These are phyloP conservation scores for Mychonastes homosphaera DNA, from an alignment of 139 green algal species.

Conservation along the genomic window DNA sequence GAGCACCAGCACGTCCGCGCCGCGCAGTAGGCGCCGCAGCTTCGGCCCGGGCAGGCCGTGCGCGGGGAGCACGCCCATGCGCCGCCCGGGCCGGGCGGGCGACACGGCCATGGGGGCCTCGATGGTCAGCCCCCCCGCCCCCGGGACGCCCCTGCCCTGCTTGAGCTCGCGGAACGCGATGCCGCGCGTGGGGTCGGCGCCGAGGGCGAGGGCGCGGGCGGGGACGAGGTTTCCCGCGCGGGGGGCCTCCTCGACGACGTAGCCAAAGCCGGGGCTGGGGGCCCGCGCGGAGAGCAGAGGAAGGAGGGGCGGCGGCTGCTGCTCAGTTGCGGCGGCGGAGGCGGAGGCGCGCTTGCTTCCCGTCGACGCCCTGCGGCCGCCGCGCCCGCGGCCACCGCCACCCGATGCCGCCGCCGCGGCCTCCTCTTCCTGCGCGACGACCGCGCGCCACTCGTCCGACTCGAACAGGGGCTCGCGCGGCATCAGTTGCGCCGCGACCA, in stretches of 20 bases:
- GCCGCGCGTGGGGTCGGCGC: not conserved
- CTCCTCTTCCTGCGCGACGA: too few relatives aligned
- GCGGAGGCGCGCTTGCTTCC: too few relatives aligned
- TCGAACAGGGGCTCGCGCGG: too few relatives aligned
- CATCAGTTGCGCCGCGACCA: too few relatives aligned
- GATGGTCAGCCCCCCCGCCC: slow-evolving; percentile 3
- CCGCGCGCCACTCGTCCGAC: too few relatives aligned
- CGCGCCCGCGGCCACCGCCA: too few relatives aligned
- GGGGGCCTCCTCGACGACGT: too few relatives aligned
- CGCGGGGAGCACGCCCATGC: slow-evolving; percentile 10
- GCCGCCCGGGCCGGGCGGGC: slow-evolving; percentile 9
- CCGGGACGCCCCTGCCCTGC: not conserved
- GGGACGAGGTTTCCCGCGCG: too few relatives aligned
- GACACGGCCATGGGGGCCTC: slow-evolving; percentile 5
- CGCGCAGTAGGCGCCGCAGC: not conserved
- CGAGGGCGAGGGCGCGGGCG: not conserved
- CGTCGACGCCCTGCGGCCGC: too few relatives aligned
- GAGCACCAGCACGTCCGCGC: slow-evolving; percentile 16
- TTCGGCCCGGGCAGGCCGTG: not conserved
- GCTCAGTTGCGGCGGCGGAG: not conserved
- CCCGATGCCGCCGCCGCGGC: too few relatives aligned
- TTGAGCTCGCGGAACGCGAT: not conserved
- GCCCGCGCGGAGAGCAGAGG: not conserved
- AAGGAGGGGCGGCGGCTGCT: not conserved
- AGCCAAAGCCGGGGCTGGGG: too few relatives aligned